Base-by-base conservation (phyloP, 2,329 filamentous ascomycete species). In the Arthrobotrys sphaeroides region DNA sequence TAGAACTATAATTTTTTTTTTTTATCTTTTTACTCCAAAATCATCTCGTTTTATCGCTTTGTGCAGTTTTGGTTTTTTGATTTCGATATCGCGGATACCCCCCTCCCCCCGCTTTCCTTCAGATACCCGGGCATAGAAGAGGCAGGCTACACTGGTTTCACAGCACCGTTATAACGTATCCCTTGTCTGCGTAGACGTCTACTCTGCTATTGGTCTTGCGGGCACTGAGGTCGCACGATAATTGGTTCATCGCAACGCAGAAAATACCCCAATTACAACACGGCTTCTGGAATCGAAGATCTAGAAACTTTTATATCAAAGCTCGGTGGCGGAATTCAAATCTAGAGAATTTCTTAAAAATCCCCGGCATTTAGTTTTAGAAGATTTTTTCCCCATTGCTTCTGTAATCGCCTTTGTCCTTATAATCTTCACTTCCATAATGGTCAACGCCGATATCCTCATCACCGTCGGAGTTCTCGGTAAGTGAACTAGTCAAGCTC, bases 391-490 rank as follows among this genome's bases (percentile, higher is more conserved):
- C n/a, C n/a, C n/a, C n/a, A n/a, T n/a, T n/a, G n/a, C n/a, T n/a
- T n/a, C n/a, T n/a, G n/a, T 28, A 24, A 18, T 43, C 10, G 5
- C n/a, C 53, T 26, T 2, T 3, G 26, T 59, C 4, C n/a, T 6
- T 1, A 40, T 31, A 18, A 20, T 18, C 5, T 9, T 10, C 26
- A 2, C 20, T 31, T 60, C 28, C 45, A 36, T 26, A 28, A 75
- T 75, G 72, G 67, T 72, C 2, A 72, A 75, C 31, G 57, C 72
- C 18, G 72, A 75, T 57, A 62, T 69, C 3, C 9, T 18, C 12
- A 67, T 77, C 20, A 67, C 49, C 12, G 59, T 77, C 33, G 75
- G 75, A 12, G 75, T 77, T 40, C 65, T 77, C 16, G 75, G 75
- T 77, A 62, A 43, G 49, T 5, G 5, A 9, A 3, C 24, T 33